Evolutionary conservation across 2,329 filamentous ascomycete genomes (phyloP).

Genomic region (Xylariaceae sp.): DNA sequence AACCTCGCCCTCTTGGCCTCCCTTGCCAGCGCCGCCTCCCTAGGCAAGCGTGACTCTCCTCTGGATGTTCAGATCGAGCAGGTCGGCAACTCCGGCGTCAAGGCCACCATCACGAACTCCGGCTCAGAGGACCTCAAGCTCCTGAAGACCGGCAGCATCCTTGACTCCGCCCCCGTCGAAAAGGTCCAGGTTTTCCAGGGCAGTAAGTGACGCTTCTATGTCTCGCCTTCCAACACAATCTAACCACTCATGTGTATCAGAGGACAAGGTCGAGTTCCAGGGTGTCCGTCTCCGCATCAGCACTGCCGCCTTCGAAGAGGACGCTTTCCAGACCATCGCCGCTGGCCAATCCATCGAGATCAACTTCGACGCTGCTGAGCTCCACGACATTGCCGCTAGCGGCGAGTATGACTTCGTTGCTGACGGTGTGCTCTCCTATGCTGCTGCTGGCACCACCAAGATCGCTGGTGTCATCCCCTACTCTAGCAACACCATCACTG

Average conservation of each 20-base stretch:
- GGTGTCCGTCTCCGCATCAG: constrained; percentile 48
- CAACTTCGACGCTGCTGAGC: constrained; percentile 50
- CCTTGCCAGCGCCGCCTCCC: constrained; percentile 34
- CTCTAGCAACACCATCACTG: constrained; percentile 53
- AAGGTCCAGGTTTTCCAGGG: constrained; percentile 47
- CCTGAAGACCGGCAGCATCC: constrained; percentile 49
- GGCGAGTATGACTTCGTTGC: constrained; percentile 54
- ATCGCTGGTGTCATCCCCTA: constrained; percentile 53
- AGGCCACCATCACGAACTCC: constrained; percentile 50
- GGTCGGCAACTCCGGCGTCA: constrained; percentile 48
- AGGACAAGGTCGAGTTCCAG: constrained; percentile 29
- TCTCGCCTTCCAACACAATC: neutral
- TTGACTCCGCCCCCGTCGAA: constrained; percentile 48
- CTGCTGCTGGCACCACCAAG: constrained; percentile 45
- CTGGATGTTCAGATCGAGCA: constrained; percentile 44
- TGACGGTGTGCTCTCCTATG: constrained; percentile 51
- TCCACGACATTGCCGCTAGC: constrained; percentile 47
- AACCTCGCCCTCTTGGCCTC: constrained; percentile 34
- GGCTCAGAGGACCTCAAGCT: constrained; percentile 46
- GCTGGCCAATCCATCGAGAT: constrained; percentile 47
- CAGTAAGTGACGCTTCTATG: constrained; percentile 33
- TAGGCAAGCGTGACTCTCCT: constrained; percentile 37
- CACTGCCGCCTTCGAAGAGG: constrained; percentile 40
- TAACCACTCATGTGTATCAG: constrained; percentile 8
- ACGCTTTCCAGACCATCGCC: constrained; percentile 46